A percentile compares a stretch with the other conserved stretches of the same genome.
Evolutionary conservation across 2,329 filamentous ascomycete species (phyloP).

Genomic region (Trichoderma afroharzianum): DNA sequence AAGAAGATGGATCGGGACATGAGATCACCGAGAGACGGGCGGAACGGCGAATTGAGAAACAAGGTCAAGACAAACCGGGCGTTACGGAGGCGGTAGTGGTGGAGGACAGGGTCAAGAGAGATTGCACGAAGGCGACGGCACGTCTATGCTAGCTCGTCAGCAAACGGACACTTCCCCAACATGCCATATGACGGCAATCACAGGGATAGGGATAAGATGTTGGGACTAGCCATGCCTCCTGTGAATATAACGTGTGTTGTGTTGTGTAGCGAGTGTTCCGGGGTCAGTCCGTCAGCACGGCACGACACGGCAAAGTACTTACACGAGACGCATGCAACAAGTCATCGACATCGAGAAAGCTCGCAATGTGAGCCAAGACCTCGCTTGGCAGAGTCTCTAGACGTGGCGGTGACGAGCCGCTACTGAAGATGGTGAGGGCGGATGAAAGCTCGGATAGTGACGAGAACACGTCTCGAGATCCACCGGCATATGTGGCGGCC

Average conservation of each 20-base stretch:
- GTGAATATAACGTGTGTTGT: background rate
- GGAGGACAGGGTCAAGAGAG: conserved; percentile 62
- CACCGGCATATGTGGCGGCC: conserved; percentile 20
- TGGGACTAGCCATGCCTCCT: background rate
- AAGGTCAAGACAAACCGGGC: conserved; percentile 52
- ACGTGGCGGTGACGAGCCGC: conserved; percentile 20
- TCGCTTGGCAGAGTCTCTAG: conserved; percentile 52
- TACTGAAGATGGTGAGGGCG: background rate
- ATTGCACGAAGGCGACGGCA: conserved; percentile 60
- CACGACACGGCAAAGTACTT: conserved; percentile 29
- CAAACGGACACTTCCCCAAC: background rate
- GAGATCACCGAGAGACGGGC: conserved; percentile 59
- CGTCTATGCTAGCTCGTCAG: conserved; percentile 41
- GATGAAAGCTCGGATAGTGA: background rate
- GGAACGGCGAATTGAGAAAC: conserved; percentile 53
- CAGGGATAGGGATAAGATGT: background rate
- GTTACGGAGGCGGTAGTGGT: conserved; percentile 57
- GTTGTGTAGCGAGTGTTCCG: background rate
- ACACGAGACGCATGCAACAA: conserved; percentile 55
- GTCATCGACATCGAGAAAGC: conserved; percentile 55
- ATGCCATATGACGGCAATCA: background rate
- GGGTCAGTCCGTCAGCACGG: background rate
- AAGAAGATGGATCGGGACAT: conserved; percentile 63
- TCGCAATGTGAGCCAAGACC: conserved; percentile 52
- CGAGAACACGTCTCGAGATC: conserved; percentile 1